Evolutionary conservation across 345 rosid species (phyloP), one percentile per base, ranked within the genome.

Genomic region (Bruguiera gymnorhiza): DNA sequence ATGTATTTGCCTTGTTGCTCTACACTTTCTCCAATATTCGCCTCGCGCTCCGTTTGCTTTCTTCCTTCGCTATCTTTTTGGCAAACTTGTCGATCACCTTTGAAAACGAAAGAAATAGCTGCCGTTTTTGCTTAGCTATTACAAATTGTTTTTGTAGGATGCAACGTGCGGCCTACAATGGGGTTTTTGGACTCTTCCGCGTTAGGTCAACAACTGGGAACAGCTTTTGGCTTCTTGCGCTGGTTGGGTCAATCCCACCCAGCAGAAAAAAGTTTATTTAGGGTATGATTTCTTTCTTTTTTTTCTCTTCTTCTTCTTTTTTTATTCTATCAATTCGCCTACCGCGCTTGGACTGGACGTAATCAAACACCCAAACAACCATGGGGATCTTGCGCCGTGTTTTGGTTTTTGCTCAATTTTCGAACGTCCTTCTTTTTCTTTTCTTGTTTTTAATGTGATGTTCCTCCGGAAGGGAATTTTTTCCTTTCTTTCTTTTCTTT

Each of bases 191-290:
- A 71, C 29, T 69, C 50, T 77, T 63, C 52, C 36, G 76, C 27
- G 77, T 78, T 78, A 65, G 84, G 91, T 87, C 87, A 84, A 83
- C 82, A 83, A 79, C 76, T 50, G 54, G 77, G 75, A 72, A 70
- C 73, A 77, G 70, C 68, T 61, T 81, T 81, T 69, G 87, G 77
- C 84, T 50, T 39, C 68, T 75, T 71, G 66, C 75, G 75, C 71
- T 73, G 48, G 37, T 71, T 67, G 73, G 62, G 72, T 69, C 70
- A 77, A 71, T 62, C 62, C 51, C 67, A 39, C 66, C 59, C 3
- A 46, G 15, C 4, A 24, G 68, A 34, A 27, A 53, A 23, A 8
- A 27, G 15, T 18, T 43, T 24, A 10, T 10, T 56, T 5, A 56
- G 60, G 10, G 26, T 24, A 26, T 27, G 16, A 56, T 56, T 56